Evolutionary conservation across 2,329 filamentous ascomycete genomes (phyloP).

Genomic region (Microsporum audouinii): DNA sequence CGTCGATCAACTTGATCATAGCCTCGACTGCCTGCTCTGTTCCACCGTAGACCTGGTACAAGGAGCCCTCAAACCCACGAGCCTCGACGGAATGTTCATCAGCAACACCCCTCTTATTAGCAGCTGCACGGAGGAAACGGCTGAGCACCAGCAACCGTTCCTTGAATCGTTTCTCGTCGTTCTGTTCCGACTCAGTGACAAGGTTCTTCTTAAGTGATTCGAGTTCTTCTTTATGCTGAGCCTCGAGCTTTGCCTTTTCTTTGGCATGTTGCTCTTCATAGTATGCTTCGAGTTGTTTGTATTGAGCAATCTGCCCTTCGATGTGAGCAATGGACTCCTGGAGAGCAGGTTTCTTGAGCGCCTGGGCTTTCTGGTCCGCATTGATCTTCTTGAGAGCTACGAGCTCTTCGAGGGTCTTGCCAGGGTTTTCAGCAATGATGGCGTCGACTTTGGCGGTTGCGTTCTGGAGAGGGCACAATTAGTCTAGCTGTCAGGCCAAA

Average conservation of each 20-base stretch:
- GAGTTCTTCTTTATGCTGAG: slow-evolving; percentile 45
- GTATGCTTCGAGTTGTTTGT: slow-evolving; percentile 49
- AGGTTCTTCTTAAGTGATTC: slow-evolving; percentile 42
- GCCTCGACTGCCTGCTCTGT: slow-evolving; percentile 48
- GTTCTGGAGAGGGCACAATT: slow-evolving; percentile 31
- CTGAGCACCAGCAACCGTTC: slow-evolving; percentile 48
- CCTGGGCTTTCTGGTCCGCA: slow-evolving; percentile 51
- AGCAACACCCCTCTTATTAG: slow-evolving; percentile 47
- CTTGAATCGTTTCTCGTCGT: slow-evolving; percentile 39
- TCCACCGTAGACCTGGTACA: slow-evolving; percentile 53
- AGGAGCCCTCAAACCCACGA: slow-evolving; percentile 52
- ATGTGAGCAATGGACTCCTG: slow-evolving; percentile 45
- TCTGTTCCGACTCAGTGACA: slow-evolving; percentile 38
- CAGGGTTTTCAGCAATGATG: slow-evolving; percentile 50
- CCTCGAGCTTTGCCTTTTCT: slow-evolving; percentile 46
- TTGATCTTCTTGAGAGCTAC: slow-evolving; percentile 54
- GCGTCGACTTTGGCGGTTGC: slow-evolving; percentile 49
- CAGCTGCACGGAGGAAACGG: slow-evolving; percentile 52
- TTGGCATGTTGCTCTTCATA: slow-evolving; percentile 45
- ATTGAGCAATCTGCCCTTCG: slow-evolving; percentile 51
- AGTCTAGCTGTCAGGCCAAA: background rate
- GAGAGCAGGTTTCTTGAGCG: slow-evolving; percentile 51
- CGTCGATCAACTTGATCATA: slow-evolving; percentile 50
- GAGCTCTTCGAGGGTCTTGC: slow-evolving; percentile 50
- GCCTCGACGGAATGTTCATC: slow-evolving; percentile 48